A percentile compares a stretch with the other conserved stretches of the same genome.
phyloP scores from a whole-genome alignment of 1,284 basidiomycete species.

The Sporisorium iseilematis-ciliati region DNA sequence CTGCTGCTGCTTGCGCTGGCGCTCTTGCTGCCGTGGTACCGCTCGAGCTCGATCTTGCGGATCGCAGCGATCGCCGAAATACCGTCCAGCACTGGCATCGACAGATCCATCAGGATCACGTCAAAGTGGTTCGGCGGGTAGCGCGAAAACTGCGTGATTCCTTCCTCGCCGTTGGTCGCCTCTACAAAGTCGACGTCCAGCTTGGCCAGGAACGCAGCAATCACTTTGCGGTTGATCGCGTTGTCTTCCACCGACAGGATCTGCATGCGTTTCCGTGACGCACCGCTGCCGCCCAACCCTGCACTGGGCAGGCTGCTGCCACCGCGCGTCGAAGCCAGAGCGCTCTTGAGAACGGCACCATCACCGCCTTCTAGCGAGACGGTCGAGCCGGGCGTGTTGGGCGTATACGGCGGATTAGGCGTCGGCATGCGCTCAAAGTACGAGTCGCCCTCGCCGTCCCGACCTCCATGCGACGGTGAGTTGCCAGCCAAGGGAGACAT shows the following conservation, averaged over 20 bases:
- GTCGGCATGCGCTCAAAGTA: conserved; percentile 49
- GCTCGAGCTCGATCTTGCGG: conserved; percentile 79
- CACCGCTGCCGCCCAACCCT: conserved; percentile 27
- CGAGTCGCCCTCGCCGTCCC: conserved; percentile 40
- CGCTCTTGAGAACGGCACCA: conserved; percentile 72
- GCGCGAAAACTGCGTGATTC: conserved; percentile 45
- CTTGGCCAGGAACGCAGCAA: conserved; percentile 54
- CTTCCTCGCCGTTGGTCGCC: conserved; percentile 62
- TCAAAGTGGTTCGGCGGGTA: conserved; percentile 53
- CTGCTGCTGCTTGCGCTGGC: conserved; percentile 8
- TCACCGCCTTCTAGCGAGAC: conserved; percentile 72
- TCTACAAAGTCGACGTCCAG: conserved; percentile 53
- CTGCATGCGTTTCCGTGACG: conserved; percentile 42
- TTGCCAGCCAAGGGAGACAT: conserved; percentile 49
- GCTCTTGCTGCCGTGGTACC: conserved; percentile 55
- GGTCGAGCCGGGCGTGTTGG: conserved; percentile 70
- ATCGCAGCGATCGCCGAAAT: conserved; percentile 86
- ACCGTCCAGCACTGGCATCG: conserved; percentile 91
- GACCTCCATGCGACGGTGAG: conserved; percentile 18
- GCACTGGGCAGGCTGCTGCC: conserved; percentile 13
- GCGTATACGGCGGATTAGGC: conserved; percentile 65
- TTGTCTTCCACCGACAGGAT: conserved; percentile 66
- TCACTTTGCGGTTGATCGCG: conserved; percentile 60
- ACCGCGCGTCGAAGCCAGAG: conserved; percentile 50
- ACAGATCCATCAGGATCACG: conserved; percentile 77